Conservation (phyloP, 805 yeast genomes). For the Candida silvicultrix region DNA sequence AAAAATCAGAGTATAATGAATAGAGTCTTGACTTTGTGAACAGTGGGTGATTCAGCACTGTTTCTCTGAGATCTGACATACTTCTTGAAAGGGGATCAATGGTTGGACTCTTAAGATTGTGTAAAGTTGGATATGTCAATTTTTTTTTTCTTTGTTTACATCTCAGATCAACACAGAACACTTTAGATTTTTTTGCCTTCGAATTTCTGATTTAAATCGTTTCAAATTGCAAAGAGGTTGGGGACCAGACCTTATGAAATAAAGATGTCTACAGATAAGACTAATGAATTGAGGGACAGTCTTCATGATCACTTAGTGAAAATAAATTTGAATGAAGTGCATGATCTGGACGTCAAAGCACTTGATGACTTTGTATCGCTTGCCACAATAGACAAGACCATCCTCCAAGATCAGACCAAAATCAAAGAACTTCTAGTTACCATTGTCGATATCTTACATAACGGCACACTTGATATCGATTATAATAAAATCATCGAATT, state of each 20-base stretch:
- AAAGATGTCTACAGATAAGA: not conserved
- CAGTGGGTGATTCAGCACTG: constrained; percentile 14
- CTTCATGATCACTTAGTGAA: constrained; percentile 2
- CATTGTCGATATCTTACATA: constrained; percentile 3
- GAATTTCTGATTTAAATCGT: too few species aligned
- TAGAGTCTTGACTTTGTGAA: constrained; percentile 29
- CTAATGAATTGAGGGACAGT: not conserved
- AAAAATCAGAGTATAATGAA: constrained; percentile 34
- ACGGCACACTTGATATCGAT: constrained; percentile 7
- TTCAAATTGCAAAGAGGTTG: too few species aligned
- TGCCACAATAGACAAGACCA: constrained; percentile 6
- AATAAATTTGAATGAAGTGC: not conserved
- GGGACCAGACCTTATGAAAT: too few species aligned
- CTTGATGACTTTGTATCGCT: not conserved
- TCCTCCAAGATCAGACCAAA: constrained; percentile 1
- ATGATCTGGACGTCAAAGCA: not conserved
- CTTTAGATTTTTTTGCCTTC: not conserved
- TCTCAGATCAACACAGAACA: not conserved
- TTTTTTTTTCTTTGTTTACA: not conserved
- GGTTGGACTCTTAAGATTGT: too few species aligned
- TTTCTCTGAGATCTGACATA: constrained; percentile 11
- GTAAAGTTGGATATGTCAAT: too few species aligned
- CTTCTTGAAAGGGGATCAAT: not conserved
- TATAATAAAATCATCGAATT: constrained; percentile 9
- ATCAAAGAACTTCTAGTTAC: constrained; percentile 2